phyloP scores from a whole-genome alignment of 2,329 filamentous ascomycete species.

The Fusarium praegraminearum region DNA sequence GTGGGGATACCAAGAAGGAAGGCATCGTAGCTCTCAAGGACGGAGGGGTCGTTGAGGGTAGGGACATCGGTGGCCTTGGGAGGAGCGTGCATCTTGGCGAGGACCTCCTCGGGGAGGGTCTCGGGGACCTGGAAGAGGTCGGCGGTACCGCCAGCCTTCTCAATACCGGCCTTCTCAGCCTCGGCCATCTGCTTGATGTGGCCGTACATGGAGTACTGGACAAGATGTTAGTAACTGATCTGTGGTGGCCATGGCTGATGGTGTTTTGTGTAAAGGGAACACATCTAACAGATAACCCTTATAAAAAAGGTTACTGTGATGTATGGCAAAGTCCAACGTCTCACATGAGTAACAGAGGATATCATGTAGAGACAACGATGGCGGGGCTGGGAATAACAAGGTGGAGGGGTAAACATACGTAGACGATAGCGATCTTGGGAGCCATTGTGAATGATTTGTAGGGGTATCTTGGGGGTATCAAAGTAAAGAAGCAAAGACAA shows the following conservation, averaged over 20 bases:
- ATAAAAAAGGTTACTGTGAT: background rate
- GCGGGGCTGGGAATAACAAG: conserved; percentile 4
- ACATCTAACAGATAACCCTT: background rate
- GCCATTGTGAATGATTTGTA: conserved; percentile 71
- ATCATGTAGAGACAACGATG: conserved; percentile 11
- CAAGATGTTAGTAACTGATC: conserved; percentile 18
- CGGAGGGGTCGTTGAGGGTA: conserved; percentile 67
- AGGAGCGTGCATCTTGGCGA: conserved; percentile 91
- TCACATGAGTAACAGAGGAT: conserved; percentile 5
- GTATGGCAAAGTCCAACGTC: conserved; percentile 1
- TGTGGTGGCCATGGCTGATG: background rate
- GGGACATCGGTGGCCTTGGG: conserved; percentile 76
- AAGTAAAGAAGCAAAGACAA: conserved; percentile 21
- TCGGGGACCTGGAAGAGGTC: conserved; percentile 90
- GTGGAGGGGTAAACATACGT: conserved; percentile 66
- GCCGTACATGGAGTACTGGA: conserved; percentile 94
- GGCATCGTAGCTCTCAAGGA: conserved; percentile 82
- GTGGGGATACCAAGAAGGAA: conserved; percentile 96
- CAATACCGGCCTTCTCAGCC: conserved; percentile 90
- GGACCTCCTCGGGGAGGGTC: conserved; percentile 86
- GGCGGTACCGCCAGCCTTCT: conserved; percentile 83
- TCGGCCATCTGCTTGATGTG: conserved; percentile 87
- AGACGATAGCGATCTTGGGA: conserved; percentile 92
- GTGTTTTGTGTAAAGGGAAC: conserved; percentile 1
- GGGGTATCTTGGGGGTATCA: conserved; percentile 24